A percentile compares a stretch with the other conserved stretches of the same genome.
Conservation (phyloP, 495 filamentous ascomycete species). For the Immersiella caudata region DNA sequence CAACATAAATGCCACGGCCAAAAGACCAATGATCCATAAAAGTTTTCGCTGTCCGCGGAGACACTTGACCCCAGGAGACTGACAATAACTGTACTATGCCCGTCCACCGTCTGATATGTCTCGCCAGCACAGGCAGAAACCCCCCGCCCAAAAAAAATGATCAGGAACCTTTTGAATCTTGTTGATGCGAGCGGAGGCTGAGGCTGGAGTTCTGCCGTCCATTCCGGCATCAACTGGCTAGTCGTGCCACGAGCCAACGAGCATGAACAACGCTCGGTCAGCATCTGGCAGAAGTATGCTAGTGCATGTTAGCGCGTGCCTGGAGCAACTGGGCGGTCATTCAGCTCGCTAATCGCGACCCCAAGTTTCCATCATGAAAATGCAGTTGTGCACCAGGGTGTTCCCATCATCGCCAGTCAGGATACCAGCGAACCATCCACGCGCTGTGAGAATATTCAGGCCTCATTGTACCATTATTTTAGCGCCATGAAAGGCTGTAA, state of each 20-base stretch:
- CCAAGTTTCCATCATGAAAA: not conserved
- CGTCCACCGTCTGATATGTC: not conserved
- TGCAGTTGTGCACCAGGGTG: not conserved
- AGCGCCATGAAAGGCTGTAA: too few species aligned
- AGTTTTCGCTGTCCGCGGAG: not conserved
- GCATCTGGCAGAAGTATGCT: not conserved
- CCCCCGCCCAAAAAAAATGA: not conserved
- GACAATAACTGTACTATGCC: not conserved
- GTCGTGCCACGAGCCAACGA: not conserved
- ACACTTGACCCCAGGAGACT: not conserved
- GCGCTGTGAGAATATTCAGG: too few species aligned
- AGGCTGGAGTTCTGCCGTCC: not conserved
- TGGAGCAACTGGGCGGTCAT: not conserved
- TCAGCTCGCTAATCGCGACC: not conserved
- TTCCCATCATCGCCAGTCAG: not conserved
- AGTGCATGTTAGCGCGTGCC: not conserved
- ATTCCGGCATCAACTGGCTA: not conserved
- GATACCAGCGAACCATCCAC: not conserved
- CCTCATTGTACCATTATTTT: not conserved
- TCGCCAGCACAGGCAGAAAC: too few species aligned
- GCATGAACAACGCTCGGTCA: not conserved
- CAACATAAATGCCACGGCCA: not conserved
- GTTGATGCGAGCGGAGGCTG: not conserved
- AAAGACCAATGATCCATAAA: not conserved
- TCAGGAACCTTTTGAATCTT: too few species aligned